phyloP scores from a whole-genome alignment of 1,284 basidiomycete species.

The Takashimella koratensis region DNA sequence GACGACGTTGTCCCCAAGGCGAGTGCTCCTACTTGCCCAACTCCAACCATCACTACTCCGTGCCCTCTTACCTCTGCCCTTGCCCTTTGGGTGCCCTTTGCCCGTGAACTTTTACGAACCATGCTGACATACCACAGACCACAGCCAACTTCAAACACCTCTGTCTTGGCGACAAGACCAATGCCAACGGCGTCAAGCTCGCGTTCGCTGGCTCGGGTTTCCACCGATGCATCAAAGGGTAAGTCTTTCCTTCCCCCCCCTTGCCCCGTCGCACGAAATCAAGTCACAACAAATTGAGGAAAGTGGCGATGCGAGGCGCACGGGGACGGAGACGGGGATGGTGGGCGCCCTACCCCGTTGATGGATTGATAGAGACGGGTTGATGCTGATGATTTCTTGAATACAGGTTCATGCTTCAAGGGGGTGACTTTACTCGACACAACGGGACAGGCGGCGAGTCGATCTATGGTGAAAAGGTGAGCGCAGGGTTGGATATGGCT shows the following conservation, averaged over 20 bases:
- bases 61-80: too few relatives aligned
- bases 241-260: slow-evolving; percentile 2
- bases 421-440: slow-evolving; percentile 52
- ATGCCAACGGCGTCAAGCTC: slow-evolving; percentile 49
- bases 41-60: slow-evolving; percentile 1
- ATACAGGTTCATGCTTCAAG: slow-evolving; percentile 71
- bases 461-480: slow-evolving; percentile 77
- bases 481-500: too few relatives aligned
- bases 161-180: slow-evolving; percentile 65
- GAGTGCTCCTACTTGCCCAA: neutral
- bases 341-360: too few relatives aligned
- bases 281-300: neutral
- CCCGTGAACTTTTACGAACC: too few relatives aligned
- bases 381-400: too few relatives aligned
- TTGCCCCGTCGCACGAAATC: neutral
- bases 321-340: too few relatives aligned
- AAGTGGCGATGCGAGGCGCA: neutral
- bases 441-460: slow-evolving; percentile 90
- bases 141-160: slow-evolving; percentile 87
- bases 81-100: too few relatives aligned
- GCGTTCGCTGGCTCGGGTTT: slow-evolving; percentile 59
- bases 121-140: slow-evolving; percentile 51
- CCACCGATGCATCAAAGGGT: slow-evolving; percentile 68
- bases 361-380: neutral
- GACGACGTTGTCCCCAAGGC: slow-evolving; percentile 58